A percentile compares a stretch with the other conserved stretches of the same genome.
These are phyloP conservation scores for Saccharomyces cerevisiae DNA, from an alignment of 805 yeast genomes.

Conservation along the genomic window DNA sequence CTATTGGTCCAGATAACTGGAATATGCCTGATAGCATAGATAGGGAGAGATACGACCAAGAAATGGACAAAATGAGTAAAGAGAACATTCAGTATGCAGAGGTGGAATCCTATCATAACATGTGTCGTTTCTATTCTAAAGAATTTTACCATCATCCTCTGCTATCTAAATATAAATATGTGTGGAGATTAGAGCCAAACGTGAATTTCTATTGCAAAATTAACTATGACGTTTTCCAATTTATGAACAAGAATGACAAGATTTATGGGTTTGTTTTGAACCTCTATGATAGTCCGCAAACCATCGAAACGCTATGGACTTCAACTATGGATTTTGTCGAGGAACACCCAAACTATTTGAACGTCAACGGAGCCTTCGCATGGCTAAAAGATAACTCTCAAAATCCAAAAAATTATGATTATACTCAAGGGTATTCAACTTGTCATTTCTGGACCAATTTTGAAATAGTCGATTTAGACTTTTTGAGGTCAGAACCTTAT, in stretches of 20 bases:
- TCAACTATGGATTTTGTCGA: conserved; percentile 53
- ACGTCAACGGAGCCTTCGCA: conserved; percentile 51
- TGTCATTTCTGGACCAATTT: conserved; percentile 92
- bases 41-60: conserved; percentile 33
- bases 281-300: conserved; percentile 61
- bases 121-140: conserved; percentile 75
- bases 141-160: conserved; percentile 57
- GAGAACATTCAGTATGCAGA: conserved; percentile 54
- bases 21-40: conserved; percentile 52
- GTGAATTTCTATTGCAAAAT: conserved; percentile 61
- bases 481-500: conserved; percentile 63
- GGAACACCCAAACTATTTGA: conserved; percentile 47
- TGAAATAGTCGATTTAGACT: conserved; percentile 79
- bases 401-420: conserved; percentile 39
- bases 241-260: conserved; percentile 58
- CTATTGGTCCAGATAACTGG: conserved; percentile 44
- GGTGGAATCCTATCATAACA: conserved; percentile 60
- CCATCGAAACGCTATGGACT: conserved; percentile 60
- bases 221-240: conserved; percentile 70
- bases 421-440: conserved; percentile 41
- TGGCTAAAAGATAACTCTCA: conserved; percentile 55
- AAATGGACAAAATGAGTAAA: conserved; percentile 33
- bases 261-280: conserved; percentile 67
- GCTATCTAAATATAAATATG: conserved; percentile 53
- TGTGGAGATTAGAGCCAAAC: conserved; percentile 77